These are phyloP conservation scores for Backusella liffmaniae DNA, from an alignment of 192 early-diverging fungal genomes.

Conservation along the genomic window DNA sequence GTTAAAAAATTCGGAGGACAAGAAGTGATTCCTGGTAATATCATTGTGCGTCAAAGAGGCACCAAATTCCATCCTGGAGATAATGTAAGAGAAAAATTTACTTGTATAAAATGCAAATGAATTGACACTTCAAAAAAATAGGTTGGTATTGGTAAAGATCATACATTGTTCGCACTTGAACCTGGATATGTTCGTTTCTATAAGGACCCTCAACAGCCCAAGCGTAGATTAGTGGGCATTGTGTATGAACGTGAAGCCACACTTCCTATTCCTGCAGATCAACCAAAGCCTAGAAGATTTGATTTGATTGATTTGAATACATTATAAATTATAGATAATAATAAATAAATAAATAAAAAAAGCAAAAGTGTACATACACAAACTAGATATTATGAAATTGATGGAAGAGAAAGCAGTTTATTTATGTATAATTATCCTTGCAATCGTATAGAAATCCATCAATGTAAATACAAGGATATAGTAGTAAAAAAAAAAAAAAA, in stretches of 20 bases:
- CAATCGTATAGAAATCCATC: too few relatives aligned
- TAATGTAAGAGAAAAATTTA: constrained; percentile 49
- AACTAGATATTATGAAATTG: too few relatives aligned
- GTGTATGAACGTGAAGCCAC: constrained; percentile 58
- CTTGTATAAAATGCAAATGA: background rate
- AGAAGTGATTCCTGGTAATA: constrained; percentile 72
- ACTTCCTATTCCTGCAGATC: constrained; percentile 58
- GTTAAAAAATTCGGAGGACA: constrained; percentile 76
- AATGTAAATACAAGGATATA: too few relatives aligned
- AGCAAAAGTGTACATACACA: background rate
- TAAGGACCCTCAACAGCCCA: constrained; percentile 56
- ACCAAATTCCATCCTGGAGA: constrained; percentile 79
- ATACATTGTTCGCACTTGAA: constrained; percentile 70
- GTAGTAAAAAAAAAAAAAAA: too few relatives aligned
- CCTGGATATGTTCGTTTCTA: constrained; percentile 79
- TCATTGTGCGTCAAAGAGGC: constrained; percentile 79
- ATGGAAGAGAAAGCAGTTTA: too few relatives aligned
- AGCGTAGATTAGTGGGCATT: constrained; percentile 69
- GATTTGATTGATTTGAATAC: constrained; percentile 57
- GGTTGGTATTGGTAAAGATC: constrained; percentile 75
- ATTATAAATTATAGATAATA: constrained; percentile 20
- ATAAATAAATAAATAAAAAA: background rate
- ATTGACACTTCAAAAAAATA: constrained; percentile 8
- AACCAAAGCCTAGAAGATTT: constrained; percentile 69
- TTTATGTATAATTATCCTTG: too few relatives aligned